Percentiles rank a stretch among this genome's conserved stretches.
These are phyloP conservation scores for Pichia sp. DNA, from an alignment of 1,139 yeast species.

Conservation along the genomic window DNA sequence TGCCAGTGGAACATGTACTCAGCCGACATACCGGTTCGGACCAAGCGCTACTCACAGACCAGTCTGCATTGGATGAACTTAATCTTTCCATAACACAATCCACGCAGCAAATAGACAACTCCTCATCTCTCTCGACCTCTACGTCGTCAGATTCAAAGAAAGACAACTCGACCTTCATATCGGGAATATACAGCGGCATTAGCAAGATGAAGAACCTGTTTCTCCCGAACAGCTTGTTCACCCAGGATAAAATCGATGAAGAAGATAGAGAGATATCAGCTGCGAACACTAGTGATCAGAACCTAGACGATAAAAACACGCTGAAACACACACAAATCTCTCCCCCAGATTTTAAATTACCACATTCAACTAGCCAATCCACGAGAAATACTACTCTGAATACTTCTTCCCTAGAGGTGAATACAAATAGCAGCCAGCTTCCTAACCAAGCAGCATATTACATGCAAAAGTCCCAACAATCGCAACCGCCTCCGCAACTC, in stretches of 20 bases:
- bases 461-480: not conserved
- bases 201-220: not conserved
- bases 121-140: not conserved
- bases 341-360: not conserved
- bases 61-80: not conserved
- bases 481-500: not conserved
- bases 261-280: not conserved
- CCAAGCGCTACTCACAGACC: not conserved
- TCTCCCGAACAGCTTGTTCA: not conserved
- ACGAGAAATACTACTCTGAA: not conserved
- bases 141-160: not conserved
- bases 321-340: not conserved
- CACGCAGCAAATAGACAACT: not conserved
- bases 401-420: not conserved
- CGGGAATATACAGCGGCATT: constrained; percentile 1
- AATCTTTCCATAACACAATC: not conserved
- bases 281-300: not conserved
- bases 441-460: not conserved
- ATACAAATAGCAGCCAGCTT: not conserved
- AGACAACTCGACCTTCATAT: not conserved
- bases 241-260: not conserved
- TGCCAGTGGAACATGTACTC: constrained; percentile 7
- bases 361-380: not conserved
- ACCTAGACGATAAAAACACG: not conserved
- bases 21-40: not conserved